Evolutionary conservation across 2,329 filamentous ascomycete species (phyloP).

Genomic region (Aurifilum marmelostoma): DNA sequence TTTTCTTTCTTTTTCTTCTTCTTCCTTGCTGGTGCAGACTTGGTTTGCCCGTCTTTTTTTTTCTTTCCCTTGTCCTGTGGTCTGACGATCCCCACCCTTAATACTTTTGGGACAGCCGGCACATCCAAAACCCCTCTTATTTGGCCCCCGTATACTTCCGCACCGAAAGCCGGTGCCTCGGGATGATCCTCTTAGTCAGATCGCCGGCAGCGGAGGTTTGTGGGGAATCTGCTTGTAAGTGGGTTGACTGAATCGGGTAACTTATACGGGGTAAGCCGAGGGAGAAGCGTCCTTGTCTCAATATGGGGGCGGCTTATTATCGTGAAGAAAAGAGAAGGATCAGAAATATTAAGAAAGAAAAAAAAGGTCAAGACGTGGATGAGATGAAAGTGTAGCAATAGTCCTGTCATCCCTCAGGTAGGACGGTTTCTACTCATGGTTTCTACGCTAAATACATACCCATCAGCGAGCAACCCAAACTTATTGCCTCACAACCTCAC

Average conservation of each 20-base stretch:
- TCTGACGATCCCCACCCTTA: background rate
- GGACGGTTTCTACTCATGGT: too few relatives aligned
- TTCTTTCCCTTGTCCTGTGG: too few relatives aligned
- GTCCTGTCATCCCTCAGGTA: too few relatives aligned
- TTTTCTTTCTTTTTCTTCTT: too few relatives aligned
- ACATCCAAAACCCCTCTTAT: background rate
- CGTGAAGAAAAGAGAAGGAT: background rate
- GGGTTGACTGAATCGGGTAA: conserved; percentile 1
- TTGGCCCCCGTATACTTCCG: background rate
- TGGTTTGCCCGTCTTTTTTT: too few relatives aligned
- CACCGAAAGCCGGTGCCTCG: conserved; percentile 9
- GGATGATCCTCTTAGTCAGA: background rate
- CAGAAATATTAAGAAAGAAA: background rate
- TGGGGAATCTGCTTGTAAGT: background rate
- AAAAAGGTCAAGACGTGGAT: too few relatives aligned
- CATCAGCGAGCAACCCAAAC: background rate
- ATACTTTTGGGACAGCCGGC: background rate
- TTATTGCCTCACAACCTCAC: background rate
- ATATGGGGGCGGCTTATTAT: too few relatives aligned
- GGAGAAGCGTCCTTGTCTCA: background rate
- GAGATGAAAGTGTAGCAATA: too few relatives aligned
- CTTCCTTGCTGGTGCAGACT: too few relatives aligned
- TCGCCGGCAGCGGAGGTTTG: background rate
- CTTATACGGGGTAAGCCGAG: background rate
- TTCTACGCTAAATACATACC: background rate